These are phyloP conservation scores for Epipyxis sp. DNA, from an alignment of 108 stramenopile genomes.

Conservation along the genomic window DNA sequence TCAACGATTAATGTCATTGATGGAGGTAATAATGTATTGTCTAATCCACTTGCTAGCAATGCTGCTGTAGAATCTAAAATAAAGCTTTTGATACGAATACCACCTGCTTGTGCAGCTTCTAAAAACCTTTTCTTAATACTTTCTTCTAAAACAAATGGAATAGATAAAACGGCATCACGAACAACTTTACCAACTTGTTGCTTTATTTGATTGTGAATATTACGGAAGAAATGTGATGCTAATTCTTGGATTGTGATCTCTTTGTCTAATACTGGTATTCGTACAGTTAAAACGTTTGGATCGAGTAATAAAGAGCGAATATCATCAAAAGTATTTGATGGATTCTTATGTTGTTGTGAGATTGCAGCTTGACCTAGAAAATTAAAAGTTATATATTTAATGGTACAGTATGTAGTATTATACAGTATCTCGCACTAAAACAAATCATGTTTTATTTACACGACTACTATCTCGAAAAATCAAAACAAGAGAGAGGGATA, in stretches of 20 bases:
- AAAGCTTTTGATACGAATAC: conserved; percentile 32
- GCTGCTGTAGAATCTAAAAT: conserved; percentile 8
- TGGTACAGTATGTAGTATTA: too few species aligned
- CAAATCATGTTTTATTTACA: too few species aligned
- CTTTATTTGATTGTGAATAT: conserved; percentile 35
- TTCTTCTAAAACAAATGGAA: background rate
- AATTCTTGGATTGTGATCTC: conserved; percentile 11
- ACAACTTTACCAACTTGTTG: conserved; percentile 31
- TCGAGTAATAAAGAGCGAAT: background rate
- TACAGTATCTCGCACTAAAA: too few species aligned
- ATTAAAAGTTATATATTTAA: too few species aligned
- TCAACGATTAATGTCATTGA: conserved; percentile 17
- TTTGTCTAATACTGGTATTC: conserved; percentile 3
- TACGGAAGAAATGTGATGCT: conserved; percentile 13
- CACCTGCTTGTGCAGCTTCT: conserved; percentile 22
- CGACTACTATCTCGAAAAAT: too few species aligned
- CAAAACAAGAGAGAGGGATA: too few species aligned
- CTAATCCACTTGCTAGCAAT: conserved; percentile 3
- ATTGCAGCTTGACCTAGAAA: conserved; percentile 21
- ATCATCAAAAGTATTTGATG: conserved; percentile 13
- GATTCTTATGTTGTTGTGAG: conserved; percentile 26
- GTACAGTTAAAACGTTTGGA: background rate
- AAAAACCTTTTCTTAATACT: background rate
- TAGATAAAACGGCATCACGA: conserved; percentile 1
- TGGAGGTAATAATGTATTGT: background rate